phyloP scores from a whole-genome alignment of 345 rosid genomes.

The Sapria himalayana region DNA sequence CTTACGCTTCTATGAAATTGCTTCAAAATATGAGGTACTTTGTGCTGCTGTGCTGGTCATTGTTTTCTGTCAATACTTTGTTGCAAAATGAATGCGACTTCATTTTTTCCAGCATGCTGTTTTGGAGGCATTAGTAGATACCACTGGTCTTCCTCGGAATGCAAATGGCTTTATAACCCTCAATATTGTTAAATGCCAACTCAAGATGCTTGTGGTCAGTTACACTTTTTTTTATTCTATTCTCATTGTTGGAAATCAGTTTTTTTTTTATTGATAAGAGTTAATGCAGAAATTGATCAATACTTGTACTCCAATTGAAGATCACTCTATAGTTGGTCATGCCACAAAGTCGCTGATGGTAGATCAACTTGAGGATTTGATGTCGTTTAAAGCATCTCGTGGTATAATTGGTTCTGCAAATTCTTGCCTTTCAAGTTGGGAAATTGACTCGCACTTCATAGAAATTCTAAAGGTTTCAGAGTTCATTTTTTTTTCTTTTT shows the following conservation, averaged over 20 bases:
- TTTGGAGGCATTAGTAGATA: conserved; percentile 37
- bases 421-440: conserved; percentile 47
- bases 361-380: conserved; percentile 49
- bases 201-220: conserved; percentile 69
- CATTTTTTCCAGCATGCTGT: conserved; percentile 43
- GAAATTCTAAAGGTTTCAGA: conserved; percentile 56
- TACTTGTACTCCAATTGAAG: conserved; percentile 56
- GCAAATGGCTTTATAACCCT: conserved; percentile 24
- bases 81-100: conserved; percentile 9
- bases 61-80: neutral
- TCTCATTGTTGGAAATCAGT: conserved; percentile 1
- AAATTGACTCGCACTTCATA: conserved; percentile 48
- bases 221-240: conserved; percentile 10
- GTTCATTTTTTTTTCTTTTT: neutral
- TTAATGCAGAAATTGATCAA: conserved; percentile 57
- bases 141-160: conserved; percentile 20
- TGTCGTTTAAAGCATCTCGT: conserved; percentile 62
- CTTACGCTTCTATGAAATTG: conserved; percentile 70
- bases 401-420: conserved; percentile 54
- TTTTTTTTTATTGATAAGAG: conserved; percentile 14
- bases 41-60: neutral
- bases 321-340: conserved; percentile 64
- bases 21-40: conserved; percentile 78
- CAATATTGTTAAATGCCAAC: conserved; percentile 39
- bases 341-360: conserved; percentile 47